Conservation (phyloP, 2,329 filamentous ascomycete genomes). For the Botryotinia narcissicola region DNA sequence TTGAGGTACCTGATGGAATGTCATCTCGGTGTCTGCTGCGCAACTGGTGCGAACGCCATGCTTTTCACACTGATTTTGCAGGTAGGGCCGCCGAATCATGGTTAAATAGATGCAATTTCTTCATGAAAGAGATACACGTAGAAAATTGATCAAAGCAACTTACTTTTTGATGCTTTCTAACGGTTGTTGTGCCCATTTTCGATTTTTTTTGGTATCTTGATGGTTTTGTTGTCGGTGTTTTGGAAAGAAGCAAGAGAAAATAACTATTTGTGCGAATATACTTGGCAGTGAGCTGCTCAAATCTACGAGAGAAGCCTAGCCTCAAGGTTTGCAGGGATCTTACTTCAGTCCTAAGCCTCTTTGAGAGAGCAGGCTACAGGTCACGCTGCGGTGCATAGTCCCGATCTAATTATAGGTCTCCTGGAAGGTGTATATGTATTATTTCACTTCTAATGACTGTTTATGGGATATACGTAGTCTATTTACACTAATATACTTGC, state of each 20-base stretch:
- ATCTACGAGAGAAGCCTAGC: background rate
- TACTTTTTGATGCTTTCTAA: background rate
- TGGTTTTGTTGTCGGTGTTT: background rate
- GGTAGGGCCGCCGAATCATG: background rate
- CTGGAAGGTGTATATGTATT: background rate
- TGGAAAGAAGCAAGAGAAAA: background rate
- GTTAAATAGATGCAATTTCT: background rate
- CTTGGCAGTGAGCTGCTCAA: background rate
- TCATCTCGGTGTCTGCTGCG: background rate
- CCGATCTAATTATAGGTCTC: background rate
- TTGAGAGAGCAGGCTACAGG: background rate
- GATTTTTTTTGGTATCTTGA: background rate
- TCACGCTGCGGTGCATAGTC: background rate
- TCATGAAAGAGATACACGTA: too few relatives aligned
- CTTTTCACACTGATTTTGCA: background rate
- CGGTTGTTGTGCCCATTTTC: background rate
- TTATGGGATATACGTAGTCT: background rate
- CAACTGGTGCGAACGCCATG: background rate
- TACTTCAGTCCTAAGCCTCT: background rate
- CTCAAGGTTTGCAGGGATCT: background rate
- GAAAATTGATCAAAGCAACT: background rate
- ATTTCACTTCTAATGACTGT: background rate
- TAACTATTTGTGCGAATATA: background rate
- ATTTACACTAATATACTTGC: background rate
- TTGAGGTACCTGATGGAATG: background rate